Evolutionary conservation across 1,284 basidiomycete genomes (phyloP).

Genomic region (Malassezia sp.): DNA sequence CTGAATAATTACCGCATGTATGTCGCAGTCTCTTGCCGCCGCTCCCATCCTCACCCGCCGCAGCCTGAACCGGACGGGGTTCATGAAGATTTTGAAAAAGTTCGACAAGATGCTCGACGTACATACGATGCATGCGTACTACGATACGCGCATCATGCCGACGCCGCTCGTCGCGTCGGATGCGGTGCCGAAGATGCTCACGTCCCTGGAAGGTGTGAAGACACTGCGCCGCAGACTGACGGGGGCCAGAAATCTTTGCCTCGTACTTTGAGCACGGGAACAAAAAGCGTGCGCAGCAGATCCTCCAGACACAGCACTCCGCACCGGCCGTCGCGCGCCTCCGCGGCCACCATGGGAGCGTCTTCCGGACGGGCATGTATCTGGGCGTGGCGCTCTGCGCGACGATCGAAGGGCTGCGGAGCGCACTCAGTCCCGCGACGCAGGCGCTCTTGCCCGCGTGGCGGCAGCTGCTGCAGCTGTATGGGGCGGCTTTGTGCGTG

Average conservation of each 20-base stretch:
- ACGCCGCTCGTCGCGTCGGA: conserved; percentile 52
- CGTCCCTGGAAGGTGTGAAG: conserved; percentile 50
- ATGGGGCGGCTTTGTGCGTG: conserved; percentile 63
- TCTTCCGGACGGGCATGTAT: conserved; percentile 55
- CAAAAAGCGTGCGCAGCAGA: conserved; percentile 62
- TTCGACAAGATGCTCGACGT: conserved; percentile 75
- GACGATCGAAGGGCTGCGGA: conserved; percentile 58
- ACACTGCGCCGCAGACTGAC: no score
- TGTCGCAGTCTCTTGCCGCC: no score
- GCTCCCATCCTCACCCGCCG: no score
- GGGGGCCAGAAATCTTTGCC: conserved; percentile 25
- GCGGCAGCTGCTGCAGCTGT: conserved; percentile 67
- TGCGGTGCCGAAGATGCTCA: conserved; percentile 58
- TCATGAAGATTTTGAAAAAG: conserved; percentile 77
- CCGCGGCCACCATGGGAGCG: conserved; percentile 58
- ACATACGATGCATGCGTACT: conserved; percentile 57
- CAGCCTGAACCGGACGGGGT: conserved; percentile 76
- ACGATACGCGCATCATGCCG: conserved; percentile 59
- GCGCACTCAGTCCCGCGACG: conserved; percentile 57
- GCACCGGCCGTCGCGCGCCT: conserved; percentile 47
- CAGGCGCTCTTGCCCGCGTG: conserved; percentile 59
- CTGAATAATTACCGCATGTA: conserved; percentile 62
- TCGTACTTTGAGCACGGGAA: conserved; percentile 59
- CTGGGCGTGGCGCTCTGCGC: conserved; percentile 72
- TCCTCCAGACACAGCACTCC: conserved; percentile 53